phyloP scores from a whole-genome alignment of 129 eudicot species.

The Silybum marianum region DNA sequence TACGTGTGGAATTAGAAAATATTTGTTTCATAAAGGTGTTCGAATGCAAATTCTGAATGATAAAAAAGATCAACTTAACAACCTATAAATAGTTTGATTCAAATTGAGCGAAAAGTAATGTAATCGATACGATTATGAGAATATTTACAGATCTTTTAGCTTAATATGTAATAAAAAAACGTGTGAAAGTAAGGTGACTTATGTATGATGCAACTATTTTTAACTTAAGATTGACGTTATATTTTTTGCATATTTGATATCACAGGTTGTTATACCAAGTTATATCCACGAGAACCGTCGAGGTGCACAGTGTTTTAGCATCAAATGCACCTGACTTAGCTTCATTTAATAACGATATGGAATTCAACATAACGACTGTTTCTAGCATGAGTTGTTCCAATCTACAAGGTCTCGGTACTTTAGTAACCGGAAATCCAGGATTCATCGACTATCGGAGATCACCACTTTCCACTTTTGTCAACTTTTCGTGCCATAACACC shows the following conservation, averaged over 20 bases:
- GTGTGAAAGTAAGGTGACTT: background rate
- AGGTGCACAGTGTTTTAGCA: slow-evolving; percentile 85
- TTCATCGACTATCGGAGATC: slow-evolving; percentile 51
- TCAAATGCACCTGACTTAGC: slow-evolving; percentile 80
- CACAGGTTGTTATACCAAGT: slow-evolving; percentile 84
- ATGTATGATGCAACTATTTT: background rate
- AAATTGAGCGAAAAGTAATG: background rate
- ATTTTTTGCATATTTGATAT: background rate
- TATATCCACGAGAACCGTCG: slow-evolving; percentile 74
- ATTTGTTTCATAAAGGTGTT: background rate
- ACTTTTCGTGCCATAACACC: slow-evolving; percentile 72
- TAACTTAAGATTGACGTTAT: background rate
- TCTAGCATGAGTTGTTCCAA: slow-evolving; percentile 87
- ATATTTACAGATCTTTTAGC: background rate
- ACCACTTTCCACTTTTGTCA: slow-evolving; percentile 61
- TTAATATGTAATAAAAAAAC: background rate
- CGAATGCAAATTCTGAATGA: background rate
- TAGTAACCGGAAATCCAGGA: slow-evolving; percentile 68
- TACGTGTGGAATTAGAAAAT: background rate
- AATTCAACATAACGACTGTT: slow-evolving; percentile 82
- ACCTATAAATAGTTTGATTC: background rate
- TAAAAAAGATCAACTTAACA: background rate
- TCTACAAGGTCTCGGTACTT: slow-evolving; percentile 64
- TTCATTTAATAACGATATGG: slow-evolving; percentile 72
- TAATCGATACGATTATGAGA: background rate